These are phyloP conservation scores for Globisporangium solare DNA, from an alignment of 352 stramenopile genomes.

Conservation along the genomic window DNA sequence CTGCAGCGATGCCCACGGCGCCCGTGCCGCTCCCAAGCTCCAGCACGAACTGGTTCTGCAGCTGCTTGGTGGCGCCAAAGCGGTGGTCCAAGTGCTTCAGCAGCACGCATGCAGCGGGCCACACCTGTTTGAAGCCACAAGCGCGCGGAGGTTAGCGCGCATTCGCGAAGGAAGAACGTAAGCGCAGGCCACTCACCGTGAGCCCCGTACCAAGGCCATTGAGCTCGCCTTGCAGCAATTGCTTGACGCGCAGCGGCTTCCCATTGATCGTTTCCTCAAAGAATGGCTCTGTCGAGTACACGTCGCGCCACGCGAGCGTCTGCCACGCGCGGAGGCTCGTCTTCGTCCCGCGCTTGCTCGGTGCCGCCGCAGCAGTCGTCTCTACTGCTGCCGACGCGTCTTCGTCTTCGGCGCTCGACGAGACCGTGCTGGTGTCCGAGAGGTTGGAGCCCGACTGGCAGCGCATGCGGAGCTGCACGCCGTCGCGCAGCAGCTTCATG, in stretches of 20 bases:
- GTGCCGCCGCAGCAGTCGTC: no score
- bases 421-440: slow-evolving; percentile 11
- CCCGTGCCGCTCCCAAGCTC: slow-evolving; percentile 92
- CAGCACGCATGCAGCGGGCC: slow-evolving; percentile 76
- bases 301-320: slow-evolving; percentile 72
- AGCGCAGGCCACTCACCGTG: slow-evolving; percentile 25
- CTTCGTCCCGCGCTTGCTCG: background rate
- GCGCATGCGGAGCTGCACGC: slow-evolving; percentile 51
- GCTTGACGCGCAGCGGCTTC: slow-evolving; percentile 51
- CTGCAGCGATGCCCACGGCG: slow-evolving; percentile 85
- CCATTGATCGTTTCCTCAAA: slow-evolving; percentile 48
- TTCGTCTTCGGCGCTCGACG: slow-evolving; percentile 10
- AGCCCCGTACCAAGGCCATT: slow-evolving; percentile 77
- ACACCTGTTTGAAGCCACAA: slow-evolving; percentile 28
- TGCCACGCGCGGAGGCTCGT: slow-evolving; percentile 30
- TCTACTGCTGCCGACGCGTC: background rate
- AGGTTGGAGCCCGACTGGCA: slow-evolving; percentile 15
- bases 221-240: slow-evolving; percentile 75
- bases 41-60: slow-evolving; percentile 56
- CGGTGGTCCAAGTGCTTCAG: slow-evolving; percentile 76
- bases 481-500: slow-evolving; percentile 54
- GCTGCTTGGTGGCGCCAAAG: slow-evolving; percentile 12
- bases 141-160: background rate
- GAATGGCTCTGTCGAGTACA: slow-evolving; percentile 57
- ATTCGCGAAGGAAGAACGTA: background rate